Percentiles rank a stretch among this genome's conserved stretches.
Conservation (phyloP, 2,329 filamentous ascomycete genomes). For the Neurospora sp. region DNA sequence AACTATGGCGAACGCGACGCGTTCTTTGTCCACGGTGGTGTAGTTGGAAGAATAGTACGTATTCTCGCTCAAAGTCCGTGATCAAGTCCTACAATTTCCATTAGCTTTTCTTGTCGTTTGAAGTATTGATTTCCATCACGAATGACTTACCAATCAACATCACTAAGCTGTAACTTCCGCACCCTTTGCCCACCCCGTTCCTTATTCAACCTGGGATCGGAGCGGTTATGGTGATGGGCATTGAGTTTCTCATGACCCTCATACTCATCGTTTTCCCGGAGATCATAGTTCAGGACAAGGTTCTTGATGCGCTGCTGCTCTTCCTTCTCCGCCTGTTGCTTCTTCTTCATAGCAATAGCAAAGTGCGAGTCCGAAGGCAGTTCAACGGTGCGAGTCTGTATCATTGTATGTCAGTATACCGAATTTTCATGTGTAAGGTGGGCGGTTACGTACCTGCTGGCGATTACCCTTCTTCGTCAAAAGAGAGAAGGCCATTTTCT, state of each 20-base stretch:
- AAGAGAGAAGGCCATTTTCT: slow-evolving; percentile 93
- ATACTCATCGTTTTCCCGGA: slow-evolving; percentile 69
- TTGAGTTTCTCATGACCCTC: slow-evolving; percentile 45
- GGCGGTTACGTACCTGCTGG: slow-evolving; percentile 57
- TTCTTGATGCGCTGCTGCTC: slow-evolving; percentile 99
- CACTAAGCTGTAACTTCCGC: slow-evolving; percentile 86
- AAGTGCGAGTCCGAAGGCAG: slow-evolving; percentile 86
- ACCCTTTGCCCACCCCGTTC: slow-evolving; percentile 71
- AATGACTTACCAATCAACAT: slow-evolving; percentile 81
- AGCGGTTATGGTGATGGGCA: slow-evolving; percentile 41
- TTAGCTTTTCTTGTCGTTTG: neutral
- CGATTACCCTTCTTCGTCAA: slow-evolving; percentile 94
- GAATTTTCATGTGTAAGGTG: neutral
- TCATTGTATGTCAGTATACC: slow-evolving; percentile 1
- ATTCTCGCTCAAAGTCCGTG: neutral
- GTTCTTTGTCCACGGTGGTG: neutral
- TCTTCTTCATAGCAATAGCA: slow-evolving; percentile 88
- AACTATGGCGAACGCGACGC: neutral
- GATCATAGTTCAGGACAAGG: slow-evolving; percentile 90
- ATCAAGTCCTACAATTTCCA: neutral
- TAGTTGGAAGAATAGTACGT: neutral
- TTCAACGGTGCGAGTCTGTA: slow-evolving; percentile 79
- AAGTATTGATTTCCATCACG: neutral
- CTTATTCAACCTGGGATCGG: slow-evolving; percentile 41
- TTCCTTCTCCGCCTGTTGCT: slow-evolving; percentile 89